Conservation (phyloP, 371 early-diverging fungal genomes). For the Apophysomyces trapeziformis region DNA sequence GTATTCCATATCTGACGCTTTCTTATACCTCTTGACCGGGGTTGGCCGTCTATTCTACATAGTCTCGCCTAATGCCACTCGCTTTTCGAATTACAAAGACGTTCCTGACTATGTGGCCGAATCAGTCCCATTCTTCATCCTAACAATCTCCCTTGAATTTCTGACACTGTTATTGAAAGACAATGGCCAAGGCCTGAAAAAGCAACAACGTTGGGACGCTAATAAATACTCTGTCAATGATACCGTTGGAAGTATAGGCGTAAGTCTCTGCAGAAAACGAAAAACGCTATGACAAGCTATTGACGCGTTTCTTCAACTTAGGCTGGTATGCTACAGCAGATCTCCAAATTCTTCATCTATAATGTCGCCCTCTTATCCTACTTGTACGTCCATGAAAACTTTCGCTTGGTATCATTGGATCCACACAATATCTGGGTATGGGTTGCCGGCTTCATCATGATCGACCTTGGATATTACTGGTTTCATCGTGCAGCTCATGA, state of each 20-base stretch:
- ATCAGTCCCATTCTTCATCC: constrained; percentile 55
- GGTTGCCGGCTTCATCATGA: constrained; percentile 53
- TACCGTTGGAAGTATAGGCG: constrained; percentile 44
- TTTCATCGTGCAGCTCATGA: constrained; percentile 64
- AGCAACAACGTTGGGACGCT: constrained; percentile 41
- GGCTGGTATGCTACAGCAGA: constrained; percentile 57
- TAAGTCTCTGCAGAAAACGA: constrained; percentile 15
- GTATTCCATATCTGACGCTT: not conserved
- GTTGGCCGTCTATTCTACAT: constrained; percentile 59
- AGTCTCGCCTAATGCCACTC: constrained; percentile 46
- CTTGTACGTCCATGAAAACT: constrained; percentile 53
- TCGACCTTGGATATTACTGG: constrained; percentile 58
- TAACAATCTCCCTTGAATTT: constrained; percentile 50
- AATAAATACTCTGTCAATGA: constrained; percentile 57
- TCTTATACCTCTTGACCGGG: constrained; percentile 14
- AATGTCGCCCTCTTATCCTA: constrained; percentile 48
- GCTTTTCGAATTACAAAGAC: constrained; percentile 37
- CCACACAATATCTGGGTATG: constrained; percentile 46
- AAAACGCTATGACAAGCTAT: constrained; percentile 12
- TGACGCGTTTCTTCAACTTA: constrained; percentile 11
- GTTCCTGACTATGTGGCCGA: constrained; percentile 59
- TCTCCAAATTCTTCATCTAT: constrained; percentile 52
- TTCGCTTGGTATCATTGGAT: constrained; percentile 44
- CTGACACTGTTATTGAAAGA: constrained; percentile 32
- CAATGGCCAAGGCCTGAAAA: constrained; percentile 36